Evolutionary conservation across 164 flowering plant species (phyloP).

Genomic region (Vitis labrusca): DNA sequence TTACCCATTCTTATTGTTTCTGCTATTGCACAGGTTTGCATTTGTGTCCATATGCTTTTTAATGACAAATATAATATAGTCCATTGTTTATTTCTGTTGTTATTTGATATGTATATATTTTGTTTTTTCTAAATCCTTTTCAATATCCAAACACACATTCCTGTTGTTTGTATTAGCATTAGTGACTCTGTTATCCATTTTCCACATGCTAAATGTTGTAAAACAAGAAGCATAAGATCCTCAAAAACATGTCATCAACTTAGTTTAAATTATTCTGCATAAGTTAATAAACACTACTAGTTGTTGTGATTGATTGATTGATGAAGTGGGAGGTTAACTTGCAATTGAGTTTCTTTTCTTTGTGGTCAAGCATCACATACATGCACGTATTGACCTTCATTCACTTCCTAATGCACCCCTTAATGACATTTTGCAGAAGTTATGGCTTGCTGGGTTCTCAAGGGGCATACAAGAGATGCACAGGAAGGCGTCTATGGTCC

Average conservation of each 20-base stretch:
- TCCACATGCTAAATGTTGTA: too few species aligned
- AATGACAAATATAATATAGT: too few species aligned
- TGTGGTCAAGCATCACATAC: background rate
- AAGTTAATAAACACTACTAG: background rate
- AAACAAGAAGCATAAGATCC: too few species aligned
- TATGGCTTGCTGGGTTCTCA: slow-evolving; percentile 99
- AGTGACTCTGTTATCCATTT: background rate
- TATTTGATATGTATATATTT: background rate
- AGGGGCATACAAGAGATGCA: slow-evolving; percentile 99
- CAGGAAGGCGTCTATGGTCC: slow-evolving; percentile 90
- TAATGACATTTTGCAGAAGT: slow-evolving; percentile 55
- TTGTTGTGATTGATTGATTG: too few species aligned
- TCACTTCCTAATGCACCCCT: background rate
- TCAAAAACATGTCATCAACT: too few species aligned
- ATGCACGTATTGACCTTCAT: background rate
- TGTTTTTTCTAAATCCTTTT: background rate
- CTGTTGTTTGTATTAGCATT: background rate
- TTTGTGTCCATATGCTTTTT: too few species aligned
- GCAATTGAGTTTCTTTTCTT: too few species aligned
- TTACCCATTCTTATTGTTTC: slow-evolving; percentile 82
- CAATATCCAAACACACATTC: background rate
- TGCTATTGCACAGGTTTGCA: slow-evolving; percentile 89
- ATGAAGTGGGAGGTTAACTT: too few species aligned
- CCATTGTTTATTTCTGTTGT: too few species aligned
- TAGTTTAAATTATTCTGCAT: background rate